A percentile compares a stretch with the other conserved stretches of the same genome.
These are phyloP conservation scores for Schizopora paradoxa DNA, from an alignment of 1,284 basidiomycete genomes.

Conservation along the genomic window DNA sequence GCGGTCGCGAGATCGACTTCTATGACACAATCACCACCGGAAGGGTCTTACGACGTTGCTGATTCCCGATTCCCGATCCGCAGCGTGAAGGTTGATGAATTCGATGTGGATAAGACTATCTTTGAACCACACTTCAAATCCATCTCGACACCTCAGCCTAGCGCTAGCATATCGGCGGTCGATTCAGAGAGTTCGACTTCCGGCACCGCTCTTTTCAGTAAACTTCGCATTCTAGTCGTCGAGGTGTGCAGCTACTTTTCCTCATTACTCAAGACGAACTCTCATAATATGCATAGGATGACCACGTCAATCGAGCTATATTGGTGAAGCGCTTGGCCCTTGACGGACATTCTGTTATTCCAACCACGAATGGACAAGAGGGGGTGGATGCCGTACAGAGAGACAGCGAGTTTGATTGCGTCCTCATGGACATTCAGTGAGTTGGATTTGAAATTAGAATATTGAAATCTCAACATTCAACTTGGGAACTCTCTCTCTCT, in stretches of 20 bases:
- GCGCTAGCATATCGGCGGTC: background rate
- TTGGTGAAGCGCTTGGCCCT: slow-evolving; percentile 64
- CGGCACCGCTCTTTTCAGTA: slow-evolving; percentile 17
- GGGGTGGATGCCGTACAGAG: slow-evolving; percentile 55
- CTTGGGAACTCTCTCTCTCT: background rate
- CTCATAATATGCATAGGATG: slow-evolving; percentile 43
- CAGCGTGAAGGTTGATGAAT: slow-evolving; percentile 38
- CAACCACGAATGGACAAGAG: slow-evolving; percentile 76
- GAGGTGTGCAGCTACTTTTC: slow-evolving; percentile 42
- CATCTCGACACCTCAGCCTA: slow-evolving; percentile 5
- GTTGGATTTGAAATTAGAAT: no score
- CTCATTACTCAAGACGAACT: background rate
- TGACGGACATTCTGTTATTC: slow-evolving; percentile 64
- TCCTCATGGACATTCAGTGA: slow-evolving; percentile 84
- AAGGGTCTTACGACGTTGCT: slow-evolving; percentile 31
- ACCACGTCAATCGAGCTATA: slow-evolving; percentile 73
- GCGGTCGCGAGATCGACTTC: background rate
- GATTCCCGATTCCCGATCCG: slow-evolving; percentile 35
- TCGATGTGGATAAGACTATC: slow-evolving; percentile 27
- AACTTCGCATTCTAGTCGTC: slow-evolving; percentile 63
- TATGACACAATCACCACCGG: slow-evolving; percentile 9
- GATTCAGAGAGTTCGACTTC: background rate
- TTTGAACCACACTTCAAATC: slow-evolving; percentile 15
- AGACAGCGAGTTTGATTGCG: slow-evolving; percentile 66
- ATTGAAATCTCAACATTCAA: background rate